phyloP scores from a whole-genome alignment of 805 yeast genomes.

The Starmerella sp. region DNA sequence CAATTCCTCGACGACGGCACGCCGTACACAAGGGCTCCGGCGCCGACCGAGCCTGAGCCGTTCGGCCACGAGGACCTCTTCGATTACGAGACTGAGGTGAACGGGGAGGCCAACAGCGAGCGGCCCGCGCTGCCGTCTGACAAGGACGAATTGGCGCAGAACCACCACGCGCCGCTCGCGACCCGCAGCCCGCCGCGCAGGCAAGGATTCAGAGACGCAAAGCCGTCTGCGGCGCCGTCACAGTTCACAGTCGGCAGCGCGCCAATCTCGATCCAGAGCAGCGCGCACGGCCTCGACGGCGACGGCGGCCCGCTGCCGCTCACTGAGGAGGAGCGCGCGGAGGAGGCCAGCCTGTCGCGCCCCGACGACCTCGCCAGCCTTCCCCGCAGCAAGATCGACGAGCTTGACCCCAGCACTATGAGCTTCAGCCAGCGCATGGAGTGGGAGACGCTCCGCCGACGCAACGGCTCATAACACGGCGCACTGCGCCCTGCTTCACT shows the following conservation, averaged over 20 bases:
- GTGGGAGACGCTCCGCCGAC: slow-evolving; percentile 19
- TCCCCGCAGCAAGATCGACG: neutral
- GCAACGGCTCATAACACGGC: neutral
- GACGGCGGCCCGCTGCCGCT: slow-evolving; percentile 17
- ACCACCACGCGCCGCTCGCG: neutral
- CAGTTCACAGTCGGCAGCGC: slow-evolving; percentile 10
- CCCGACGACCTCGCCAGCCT: neutral
- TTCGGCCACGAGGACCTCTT: slow-evolving; percentile 8
- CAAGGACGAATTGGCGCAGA: neutral
- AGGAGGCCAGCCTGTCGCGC: neutral
- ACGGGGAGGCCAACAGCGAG: neutral
- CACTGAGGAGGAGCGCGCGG: slow-evolving; percentile 1
- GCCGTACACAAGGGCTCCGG: neutral
- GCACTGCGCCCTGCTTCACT: neutral
- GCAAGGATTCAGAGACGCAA: neutral
- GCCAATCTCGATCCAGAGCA: slow-evolving; percentile 12
- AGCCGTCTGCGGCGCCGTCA: neutral
- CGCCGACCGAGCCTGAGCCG: neutral
- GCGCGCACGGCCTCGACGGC: slow-evolving; percentile 9
- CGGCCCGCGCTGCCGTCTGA: neutral
- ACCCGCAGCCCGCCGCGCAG: neutral
- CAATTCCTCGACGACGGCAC: neutral
- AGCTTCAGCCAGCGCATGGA: slow-evolving; percentile 25
- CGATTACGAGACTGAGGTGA: slow-evolving; percentile 11
- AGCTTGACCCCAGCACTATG: slow-evolving; percentile 20